These are phyloP conservation scores for Apiospora sp. DNA, from an alignment of 2,329 filamentous ascomycete genomes.

Conservation along the genomic window DNA sequence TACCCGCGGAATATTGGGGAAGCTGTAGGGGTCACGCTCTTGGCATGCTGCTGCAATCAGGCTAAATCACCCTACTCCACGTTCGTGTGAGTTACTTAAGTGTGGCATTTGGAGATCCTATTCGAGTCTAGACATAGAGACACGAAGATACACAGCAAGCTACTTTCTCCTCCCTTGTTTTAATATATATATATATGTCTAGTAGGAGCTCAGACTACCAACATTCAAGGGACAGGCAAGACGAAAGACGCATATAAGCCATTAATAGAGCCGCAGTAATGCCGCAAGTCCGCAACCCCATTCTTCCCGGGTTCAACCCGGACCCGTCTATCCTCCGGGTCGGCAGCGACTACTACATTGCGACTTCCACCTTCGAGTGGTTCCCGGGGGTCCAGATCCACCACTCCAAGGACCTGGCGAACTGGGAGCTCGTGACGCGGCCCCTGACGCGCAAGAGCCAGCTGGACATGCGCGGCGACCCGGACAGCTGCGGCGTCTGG, in stretches of 20 bases:
- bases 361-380: conserved; percentile 64
- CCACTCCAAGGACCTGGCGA: conserved; percentile 60
- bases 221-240: background rate
- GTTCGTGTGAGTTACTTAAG: background rate
- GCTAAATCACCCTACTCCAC: conserved; percentile 11
- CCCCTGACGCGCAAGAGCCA: conserved; percentile 59
- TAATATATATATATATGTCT: background rate
- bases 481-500: conserved; percentile 69
- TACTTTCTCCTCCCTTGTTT: background rate
- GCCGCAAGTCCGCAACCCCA: conserved; percentile 60
- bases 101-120: background rate
- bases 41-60: conserved; percentile 9
- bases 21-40: background rate
- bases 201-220: background rate
- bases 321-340: conserved; percentile 63
- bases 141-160: background rate
- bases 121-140: background rate
- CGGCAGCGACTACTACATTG: conserved; percentile 62
- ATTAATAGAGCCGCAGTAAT: conserved; percentile 39
- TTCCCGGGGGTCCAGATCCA: conserved; percentile 64
- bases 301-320: conserved; percentile 64
- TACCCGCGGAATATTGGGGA: conserved; percentile 11
- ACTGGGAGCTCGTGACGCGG: conserved; percentile 57
- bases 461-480: conserved; percentile 65
- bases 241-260: too few species aligned